A percentile compares a stretch with the other conserved stretches of the same genome.
Conservation (phyloP, 805 yeast species). For the Myxozyma geophila region DNA sequence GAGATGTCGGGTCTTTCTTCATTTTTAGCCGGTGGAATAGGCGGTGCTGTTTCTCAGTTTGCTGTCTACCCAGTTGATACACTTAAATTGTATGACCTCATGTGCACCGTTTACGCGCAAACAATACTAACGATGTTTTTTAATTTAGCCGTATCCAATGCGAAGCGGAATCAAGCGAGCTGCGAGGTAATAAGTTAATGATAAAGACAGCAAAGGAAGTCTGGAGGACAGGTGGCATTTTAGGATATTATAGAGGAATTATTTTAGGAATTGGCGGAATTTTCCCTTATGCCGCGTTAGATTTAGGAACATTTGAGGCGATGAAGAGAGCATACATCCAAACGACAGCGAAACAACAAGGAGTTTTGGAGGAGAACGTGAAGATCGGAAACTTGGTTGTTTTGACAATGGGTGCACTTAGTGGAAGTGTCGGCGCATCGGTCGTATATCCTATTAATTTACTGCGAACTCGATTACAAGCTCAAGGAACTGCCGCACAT, state of each 20-base stretch:
- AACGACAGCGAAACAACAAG: constrained; percentile 60
- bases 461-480: constrained; percentile 90
- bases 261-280: constrained; percentile 92
- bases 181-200: constrained; percentile 66
- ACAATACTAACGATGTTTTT: not conserved
- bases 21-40: constrained; percentile 92
- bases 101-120: not conserved
- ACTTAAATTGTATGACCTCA: constrained; percentile 60
- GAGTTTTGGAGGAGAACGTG: constrained; percentile 66
- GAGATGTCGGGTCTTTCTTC: constrained; percentile 73
- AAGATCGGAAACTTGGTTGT: constrained; percentile 78
- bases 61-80: constrained; percentile 96
- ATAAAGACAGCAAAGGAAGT: constrained; percentile 72
- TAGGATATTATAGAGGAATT: constrained; percentile 83
- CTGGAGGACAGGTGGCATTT: constrained; percentile 78
- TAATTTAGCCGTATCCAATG: constrained; percentile 72
- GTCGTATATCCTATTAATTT: constrained; percentile 92
- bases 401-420: constrained; percentile 88
- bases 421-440: constrained; percentile 96
- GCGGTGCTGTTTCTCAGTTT: constrained; percentile 92
- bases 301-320: constrained; percentile 88
- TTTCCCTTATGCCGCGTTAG: constrained; percentile 96
- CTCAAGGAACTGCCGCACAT: constrained; percentile 96
- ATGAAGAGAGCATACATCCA: constrained; percentile 76
- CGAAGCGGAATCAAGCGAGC: constrained; percentile 70